These are phyloP conservation scores for Colletotrichum sp. DNA, from an alignment of 2,329 filamentous ascomycete genomes.

Conservation along the genomic window DNA sequence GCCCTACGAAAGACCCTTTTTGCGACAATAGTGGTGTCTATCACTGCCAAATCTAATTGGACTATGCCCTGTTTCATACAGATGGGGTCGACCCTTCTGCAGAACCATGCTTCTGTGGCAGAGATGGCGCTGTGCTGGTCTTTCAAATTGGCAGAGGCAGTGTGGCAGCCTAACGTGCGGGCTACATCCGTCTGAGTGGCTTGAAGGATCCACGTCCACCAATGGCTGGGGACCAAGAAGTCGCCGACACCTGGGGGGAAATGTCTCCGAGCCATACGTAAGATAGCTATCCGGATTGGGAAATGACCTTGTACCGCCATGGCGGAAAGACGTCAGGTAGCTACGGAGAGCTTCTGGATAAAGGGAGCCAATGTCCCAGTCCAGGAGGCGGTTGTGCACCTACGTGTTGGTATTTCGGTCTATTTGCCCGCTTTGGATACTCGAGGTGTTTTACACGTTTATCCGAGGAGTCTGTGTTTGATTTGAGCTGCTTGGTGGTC, in stretches of 20 bases:
- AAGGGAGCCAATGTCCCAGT: neutral
- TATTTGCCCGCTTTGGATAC: neutral
- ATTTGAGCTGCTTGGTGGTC: neutral
- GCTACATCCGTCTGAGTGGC: neutral
- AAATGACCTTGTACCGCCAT: neutral
- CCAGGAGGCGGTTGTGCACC: neutral
- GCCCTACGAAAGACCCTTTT: neutral
- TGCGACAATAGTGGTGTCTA: neutral
- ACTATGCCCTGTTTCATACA: neutral
- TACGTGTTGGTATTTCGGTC: fast-evolving
- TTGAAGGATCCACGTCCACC: neutral
- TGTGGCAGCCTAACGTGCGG: neutral
- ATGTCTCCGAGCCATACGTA: neutral
- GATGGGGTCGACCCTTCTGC: neutral
- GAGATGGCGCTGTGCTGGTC: neutral
- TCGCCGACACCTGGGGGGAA: neutral
- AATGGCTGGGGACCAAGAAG: neutral
- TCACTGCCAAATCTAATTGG: neutral
- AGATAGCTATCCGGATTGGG: neutral
- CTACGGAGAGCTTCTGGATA: neutral
- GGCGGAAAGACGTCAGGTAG: neutral
- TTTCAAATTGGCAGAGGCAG: neutral
- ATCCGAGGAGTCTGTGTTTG: fast-evolving
- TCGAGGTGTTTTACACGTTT: neutral
- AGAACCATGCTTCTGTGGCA: neutral